phyloP scores from a whole-genome alignment of 257 asterid genomes.

The Ocimum tenuiflorum region DNA sequence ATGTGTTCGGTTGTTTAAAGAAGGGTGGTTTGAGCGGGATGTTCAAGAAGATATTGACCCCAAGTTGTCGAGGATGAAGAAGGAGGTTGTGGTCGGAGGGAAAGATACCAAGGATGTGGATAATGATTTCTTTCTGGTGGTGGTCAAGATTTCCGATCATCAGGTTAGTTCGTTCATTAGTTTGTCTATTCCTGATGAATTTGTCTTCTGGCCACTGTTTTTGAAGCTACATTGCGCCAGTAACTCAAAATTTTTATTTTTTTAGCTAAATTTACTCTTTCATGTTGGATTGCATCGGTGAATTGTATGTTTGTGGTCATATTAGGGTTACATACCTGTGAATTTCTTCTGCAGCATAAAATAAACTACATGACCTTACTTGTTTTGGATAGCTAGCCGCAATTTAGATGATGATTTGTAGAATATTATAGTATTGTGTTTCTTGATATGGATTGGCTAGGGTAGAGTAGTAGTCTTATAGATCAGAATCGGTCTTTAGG shows the following conservation, averaged over 20 bases:
- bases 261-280: neutral
- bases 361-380: too few species aligned
- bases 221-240: neutral
- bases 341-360: neutral
- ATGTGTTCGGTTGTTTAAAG: too few species aligned
- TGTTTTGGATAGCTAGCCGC: neutral
- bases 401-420: neutral
- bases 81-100: conserved; percentile 78
- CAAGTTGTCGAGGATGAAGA: conserved; percentile 79
- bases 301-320: neutral
- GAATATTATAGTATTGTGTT: neutral
- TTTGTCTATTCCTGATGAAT: neutral
- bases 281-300: neutral
- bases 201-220: neutral
- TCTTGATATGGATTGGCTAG: neutral
- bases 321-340: neutral
- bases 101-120: conserved; percentile 88
- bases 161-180: conserved; percentile 40
- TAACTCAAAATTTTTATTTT: neutral
- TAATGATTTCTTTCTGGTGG: conserved; percentile 91
- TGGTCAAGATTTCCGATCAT: conserved; percentile 81
- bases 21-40: conserved; percentile 78
- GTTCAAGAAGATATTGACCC: conserved; percentile 63
- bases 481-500: neutral
- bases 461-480: neutral